Conservation (phyloP, 257 asterid genomes). For the Oldenlandia corymbosa region DNA sequence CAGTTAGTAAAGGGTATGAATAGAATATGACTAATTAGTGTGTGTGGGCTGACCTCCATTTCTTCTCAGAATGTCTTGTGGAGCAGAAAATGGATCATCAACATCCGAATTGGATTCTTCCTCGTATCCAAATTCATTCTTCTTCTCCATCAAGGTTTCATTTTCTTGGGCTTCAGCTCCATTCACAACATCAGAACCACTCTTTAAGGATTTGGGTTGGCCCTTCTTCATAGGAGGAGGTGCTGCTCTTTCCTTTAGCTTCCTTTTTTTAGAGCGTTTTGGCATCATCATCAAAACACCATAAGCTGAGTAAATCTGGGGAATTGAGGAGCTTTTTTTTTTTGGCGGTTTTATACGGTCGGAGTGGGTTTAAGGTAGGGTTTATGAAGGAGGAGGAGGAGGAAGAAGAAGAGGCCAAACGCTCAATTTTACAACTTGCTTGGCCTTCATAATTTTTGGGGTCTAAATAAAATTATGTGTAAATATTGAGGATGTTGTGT, state of each 20-base stretch:
- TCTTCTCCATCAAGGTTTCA: conserved; percentile 26
- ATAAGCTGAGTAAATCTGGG: too few species aligned
- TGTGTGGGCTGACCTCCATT: conserved; percentile 28
- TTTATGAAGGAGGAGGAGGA: conserved; percentile 3
- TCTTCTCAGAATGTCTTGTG: conserved; percentile 58
- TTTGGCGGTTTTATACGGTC: conserved; percentile 7
- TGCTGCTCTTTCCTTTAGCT: conserved; percentile 42
- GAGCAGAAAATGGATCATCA: conserved; percentile 69
- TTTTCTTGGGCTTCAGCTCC: conserved; percentile 32
- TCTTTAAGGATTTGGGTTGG: conserved; percentile 3
- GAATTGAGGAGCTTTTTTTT: background rate
- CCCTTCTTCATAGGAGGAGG: conserved; percentile 3
- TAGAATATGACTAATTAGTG: too few species aligned
- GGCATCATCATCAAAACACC: background rate
- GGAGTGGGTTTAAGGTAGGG: conserved; percentile 8
- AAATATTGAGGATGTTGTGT: too few species aligned
- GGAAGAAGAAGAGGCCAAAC: too few species aligned
- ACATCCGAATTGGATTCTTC: too few species aligned
- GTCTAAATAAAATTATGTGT: too few species aligned
- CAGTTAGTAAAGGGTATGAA: too few species aligned
- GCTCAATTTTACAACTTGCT: too few species aligned
- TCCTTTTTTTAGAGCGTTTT: conserved; percentile 49
- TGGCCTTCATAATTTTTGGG: too few species aligned
- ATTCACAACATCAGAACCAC: conserved; percentile 47
- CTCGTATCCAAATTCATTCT: too few species aligned